Base-by-base conservation (phyloP, 176 grass and related monocot species). In the Ensete ventricosum region DNA sequence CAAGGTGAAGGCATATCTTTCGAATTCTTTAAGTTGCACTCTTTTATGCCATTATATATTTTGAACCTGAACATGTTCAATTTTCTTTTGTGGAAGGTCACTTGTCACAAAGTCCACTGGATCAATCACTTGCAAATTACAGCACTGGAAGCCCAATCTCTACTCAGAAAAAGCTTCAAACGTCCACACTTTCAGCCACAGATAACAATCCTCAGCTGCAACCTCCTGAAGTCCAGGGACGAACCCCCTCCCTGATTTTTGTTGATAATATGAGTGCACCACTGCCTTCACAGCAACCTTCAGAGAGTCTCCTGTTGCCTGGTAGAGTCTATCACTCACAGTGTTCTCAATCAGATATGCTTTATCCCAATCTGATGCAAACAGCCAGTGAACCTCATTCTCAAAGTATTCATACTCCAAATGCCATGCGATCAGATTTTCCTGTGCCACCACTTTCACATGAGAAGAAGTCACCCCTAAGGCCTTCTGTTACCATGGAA, bases 331-430 rank as follows among this genome's bases (percentile, higher is more conserved):
- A 25, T 74, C 71, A 53, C 19, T 26, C 21, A 14, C 59, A 64
- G 34, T 11, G 1, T 64, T 52, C 60, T 52, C 48, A 63, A 23
- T 19, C 49, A 11, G 75, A 81, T 78, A 49, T 67, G 76, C 52
- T 71, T 54, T 75, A 52, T 13, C 34, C 81, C 64, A 50, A 55
- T 52, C 52, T 12, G 14, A 21, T 1, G n/a, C 21, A 70, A 11
- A 73, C 20, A 63, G 58, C 14, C 50, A 43, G 43, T 54, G 57
- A 53, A 27, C 26, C 73, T 58, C 21, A 53, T 73, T 63, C 83
- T 69, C 80, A 77, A 83, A 82, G 57, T 82, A 21, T 79, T 14
- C 81, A 55, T 76, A 76, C 82, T 81, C 69, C 75, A 52, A 82
- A 68, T 43, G 55, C 54, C 21, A 80, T 77, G 59, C 10, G 65